Evolutionary conservation across 2,329 filamentous ascomycete species (phyloP).

Genomic region (Ophiostoma himal-ulmi): DNA sequence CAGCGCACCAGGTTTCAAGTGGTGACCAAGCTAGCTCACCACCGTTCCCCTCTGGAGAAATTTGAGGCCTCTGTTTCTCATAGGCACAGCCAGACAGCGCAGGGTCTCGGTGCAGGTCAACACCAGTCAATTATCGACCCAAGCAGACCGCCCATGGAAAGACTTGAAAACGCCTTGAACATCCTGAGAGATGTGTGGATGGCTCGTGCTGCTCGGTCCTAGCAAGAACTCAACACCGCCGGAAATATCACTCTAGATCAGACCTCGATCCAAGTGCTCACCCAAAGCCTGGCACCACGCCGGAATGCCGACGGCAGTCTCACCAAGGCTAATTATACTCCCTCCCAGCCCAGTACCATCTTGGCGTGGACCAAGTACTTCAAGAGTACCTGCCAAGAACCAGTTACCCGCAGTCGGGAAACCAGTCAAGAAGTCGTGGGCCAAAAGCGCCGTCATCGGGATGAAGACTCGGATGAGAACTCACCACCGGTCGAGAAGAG

Average conservation of each 20-base stretch:
- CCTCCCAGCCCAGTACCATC: conserved; percentile 14
- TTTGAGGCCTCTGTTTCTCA: neutral
- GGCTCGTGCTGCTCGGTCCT: conserved; percentile 10
- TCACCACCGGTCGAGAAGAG: neutral
- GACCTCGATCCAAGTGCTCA: conserved; percentile 13
- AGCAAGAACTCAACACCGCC: neutral
- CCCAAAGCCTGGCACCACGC: conserved; percentile 18
- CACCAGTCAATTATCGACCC: neutral
- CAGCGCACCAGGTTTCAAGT: conserved; percentile 2
- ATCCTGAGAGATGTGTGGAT: conserved; percentile 6
- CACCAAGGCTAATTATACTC: neutral
- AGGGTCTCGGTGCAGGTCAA: neutral
- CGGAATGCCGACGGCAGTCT: neutral
- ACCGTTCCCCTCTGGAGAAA: neutral
- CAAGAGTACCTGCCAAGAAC: neutral
- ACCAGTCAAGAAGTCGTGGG: neutral
- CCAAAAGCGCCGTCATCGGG: neutral
- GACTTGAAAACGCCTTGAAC: neutral
- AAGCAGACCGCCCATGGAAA: neutral
- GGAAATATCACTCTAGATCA: conserved; percentile 12
- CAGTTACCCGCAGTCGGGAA: neutral
- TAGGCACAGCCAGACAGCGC: neutral
- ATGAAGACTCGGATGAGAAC: neutral
- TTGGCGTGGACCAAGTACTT: conserved; percentile 28
- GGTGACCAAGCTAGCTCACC: neutral